phyloP scores from a whole-genome alignment of 768 basidiomycete genomes.

The Russula brevipes region DNA sequence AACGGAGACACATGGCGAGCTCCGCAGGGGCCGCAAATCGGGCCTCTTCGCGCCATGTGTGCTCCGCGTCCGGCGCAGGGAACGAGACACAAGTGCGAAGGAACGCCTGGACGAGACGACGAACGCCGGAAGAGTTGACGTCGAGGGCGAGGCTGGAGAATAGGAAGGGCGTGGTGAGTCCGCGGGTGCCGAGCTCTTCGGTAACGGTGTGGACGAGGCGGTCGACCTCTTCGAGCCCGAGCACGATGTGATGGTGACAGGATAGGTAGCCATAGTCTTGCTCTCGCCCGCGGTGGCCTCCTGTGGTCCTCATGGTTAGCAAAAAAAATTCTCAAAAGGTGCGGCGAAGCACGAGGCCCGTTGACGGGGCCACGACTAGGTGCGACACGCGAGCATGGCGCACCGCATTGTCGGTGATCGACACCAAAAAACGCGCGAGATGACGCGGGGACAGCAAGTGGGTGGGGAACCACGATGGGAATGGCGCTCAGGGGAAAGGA shows the following conservation, averaged over 20 bases:
- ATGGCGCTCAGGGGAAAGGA: neutral
- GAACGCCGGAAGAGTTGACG: slow-evolving; percentile 66
- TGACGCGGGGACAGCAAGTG: neutral
- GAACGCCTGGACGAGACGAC: slow-evolving; percentile 75
- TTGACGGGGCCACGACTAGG: neutral
- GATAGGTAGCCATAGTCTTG: slow-evolving; percentile 70
- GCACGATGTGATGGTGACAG: slow-evolving; percentile 65
- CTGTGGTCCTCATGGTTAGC: slow-evolving; percentile 20
- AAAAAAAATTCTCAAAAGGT: neutral
- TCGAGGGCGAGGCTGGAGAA: slow-evolving; percentile 89
- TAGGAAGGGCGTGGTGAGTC: slow-evolving; percentile 82
- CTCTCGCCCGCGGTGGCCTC: slow-evolving; percentile 25
- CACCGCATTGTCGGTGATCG: slow-evolving; percentile 1
- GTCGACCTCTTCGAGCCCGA: slow-evolving; percentile 69
- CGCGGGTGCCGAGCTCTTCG: slow-evolving; percentile 64
- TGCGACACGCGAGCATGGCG: neutral
- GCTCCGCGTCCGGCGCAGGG: slow-evolving; percentile 40
- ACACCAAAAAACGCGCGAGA: neutral
- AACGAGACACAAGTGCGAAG: slow-evolving; percentile 50
- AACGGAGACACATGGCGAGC: slow-evolving; percentile 86
- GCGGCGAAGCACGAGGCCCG: neutral
- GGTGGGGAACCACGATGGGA: neutral
- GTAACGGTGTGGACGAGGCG: slow-evolving; percentile 67
- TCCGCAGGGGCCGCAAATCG: slow-evolving; percentile 81
- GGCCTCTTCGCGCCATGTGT: slow-evolving; percentile 73